These are phyloP conservation scores for Magnaporthiopsis incrustans DNA, from an alignment of 2,329 filamentous ascomycete species.

Conservation along the genomic window DNA sequence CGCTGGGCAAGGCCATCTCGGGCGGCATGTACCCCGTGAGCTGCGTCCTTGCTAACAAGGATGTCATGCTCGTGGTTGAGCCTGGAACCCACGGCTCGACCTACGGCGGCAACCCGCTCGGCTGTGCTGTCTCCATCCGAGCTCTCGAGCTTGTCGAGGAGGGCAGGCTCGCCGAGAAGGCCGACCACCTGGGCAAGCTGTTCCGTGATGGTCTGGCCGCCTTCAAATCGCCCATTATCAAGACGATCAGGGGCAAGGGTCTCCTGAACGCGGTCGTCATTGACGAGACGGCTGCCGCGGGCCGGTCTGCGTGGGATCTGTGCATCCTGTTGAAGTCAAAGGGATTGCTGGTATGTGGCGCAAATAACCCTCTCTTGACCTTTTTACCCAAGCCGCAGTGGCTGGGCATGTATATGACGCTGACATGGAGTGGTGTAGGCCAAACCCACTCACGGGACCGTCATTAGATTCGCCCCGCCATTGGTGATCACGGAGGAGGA, in stretches of 20 bases:
- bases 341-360: slow-evolving; percentile 69
- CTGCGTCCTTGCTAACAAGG: slow-evolving; percentile 77
- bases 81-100: slow-evolving; percentile 95
- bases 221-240: slow-evolving; percentile 73
- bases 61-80: slow-evolving; percentile 93
- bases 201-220: slow-evolving; percentile 73
- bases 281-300: slow-evolving; percentile 77
- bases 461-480: slow-evolving; percentile 95
- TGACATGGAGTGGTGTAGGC: slow-evolving; percentile 48
- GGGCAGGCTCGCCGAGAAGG: slow-evolving; percentile 76
- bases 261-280: slow-evolving; percentile 94
- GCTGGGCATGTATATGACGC: not conserved
- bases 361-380: slow-evolving; percentile 5
- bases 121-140: slow-evolving; percentile 90
- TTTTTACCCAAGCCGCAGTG: slow-evolving; percentile 9
- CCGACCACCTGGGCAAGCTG: slow-evolving; percentile 65
- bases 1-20: slow-evolving; percentile 94
- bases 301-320: slow-evolving; percentile 89
- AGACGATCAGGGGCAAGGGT: slow-evolving; percentile 81
- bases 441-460: slow-evolving; percentile 97
- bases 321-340: slow-evolving; percentile 94
- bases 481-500: slow-evolving; percentile 88
- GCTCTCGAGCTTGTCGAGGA: slow-evolving; percentile 91
- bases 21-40: slow-evolving; percentile 99
- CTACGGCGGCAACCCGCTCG: slow-evolving; percentile 95